A percentile compares a stretch with the other conserved stretches of the same genome.
These are phyloP conservation scores for Postia placenta DNA, from an alignment of 768 basidiomycete species.

Conservation along the genomic window DNA sequence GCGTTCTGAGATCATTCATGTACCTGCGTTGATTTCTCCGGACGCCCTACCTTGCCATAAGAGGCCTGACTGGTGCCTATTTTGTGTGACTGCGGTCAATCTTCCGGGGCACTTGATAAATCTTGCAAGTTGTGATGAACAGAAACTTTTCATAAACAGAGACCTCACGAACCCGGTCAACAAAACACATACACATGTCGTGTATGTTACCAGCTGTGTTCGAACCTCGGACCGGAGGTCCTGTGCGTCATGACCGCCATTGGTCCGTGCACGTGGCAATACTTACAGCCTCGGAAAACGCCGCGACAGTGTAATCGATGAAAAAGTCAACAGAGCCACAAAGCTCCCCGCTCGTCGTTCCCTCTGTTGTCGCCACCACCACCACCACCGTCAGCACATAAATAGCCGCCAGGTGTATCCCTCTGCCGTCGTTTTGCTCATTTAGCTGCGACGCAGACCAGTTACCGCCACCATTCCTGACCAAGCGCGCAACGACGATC, in stretches of 20 bases:
- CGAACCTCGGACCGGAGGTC: too few species aligned
- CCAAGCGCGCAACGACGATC: constrained; percentile 73
- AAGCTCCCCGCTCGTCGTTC: background rate
- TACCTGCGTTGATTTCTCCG: too few species aligned
- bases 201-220: too few species aligned
- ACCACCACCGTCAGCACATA: background rate
- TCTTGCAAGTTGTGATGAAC: too few species aligned
- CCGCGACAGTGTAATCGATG: constrained; percentile 11
- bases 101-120: too few species aligned
- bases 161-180: too few species aligned
- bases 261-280: background rate
- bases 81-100: too few species aligned
- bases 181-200: too few species aligned
- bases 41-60: too few species aligned
- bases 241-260: background rate
- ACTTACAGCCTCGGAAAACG: background rate
- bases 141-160: too few species aligned
- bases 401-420: background rate
- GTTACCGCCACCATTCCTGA: constrained; percentile 58
- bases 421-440: constrained; percentile 22
- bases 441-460: constrained; percentile 34
- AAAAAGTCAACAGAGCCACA: constrained; percentile 4
- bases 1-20: too few species aligned
- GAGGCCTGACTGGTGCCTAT: too few species aligned
- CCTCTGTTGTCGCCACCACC: background rate